These are phyloP conservation scores for Metschnikowia cerradonensis DNA, from an alignment of 805 yeast species.

Conservation along the genomic window DNA sequence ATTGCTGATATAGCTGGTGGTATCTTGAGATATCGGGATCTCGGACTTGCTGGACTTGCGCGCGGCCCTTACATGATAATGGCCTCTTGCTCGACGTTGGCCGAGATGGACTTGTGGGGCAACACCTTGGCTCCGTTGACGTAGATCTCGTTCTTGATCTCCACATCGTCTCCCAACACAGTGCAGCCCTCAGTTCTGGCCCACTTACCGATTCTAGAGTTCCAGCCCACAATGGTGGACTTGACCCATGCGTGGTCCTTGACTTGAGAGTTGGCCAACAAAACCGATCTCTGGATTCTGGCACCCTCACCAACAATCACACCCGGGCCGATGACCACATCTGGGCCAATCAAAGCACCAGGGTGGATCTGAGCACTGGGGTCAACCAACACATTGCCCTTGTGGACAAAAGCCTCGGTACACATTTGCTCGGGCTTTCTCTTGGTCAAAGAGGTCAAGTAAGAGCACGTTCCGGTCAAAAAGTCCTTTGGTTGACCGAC, in stretches of 20 bases:
- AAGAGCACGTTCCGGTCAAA: constrained; percentile 90
- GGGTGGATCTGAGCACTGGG: constrained; percentile 92
- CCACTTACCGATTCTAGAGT: constrained; percentile 97
- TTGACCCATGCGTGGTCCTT: constrained; percentile 98
- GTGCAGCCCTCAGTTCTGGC: constrained; percentile 97
- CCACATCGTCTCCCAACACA: constrained; percentile 98
- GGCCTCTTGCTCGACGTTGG: constrained; percentile 95
- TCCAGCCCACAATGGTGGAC: constrained; percentile 98
- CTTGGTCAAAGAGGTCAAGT: constrained; percentile 82
- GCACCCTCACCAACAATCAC: constrained; percentile 97
- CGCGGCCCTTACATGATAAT: constrained; percentile 77
- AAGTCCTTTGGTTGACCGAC: constrained; percentile 99
- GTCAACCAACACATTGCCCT: constrained; percentile 91
- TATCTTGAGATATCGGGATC: too few relatives aligned
- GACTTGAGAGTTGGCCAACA: constrained; percentile 84
- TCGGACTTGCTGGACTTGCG: too few relatives aligned
- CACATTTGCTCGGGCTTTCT: constrained; percentile 69
- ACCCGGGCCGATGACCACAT: constrained; percentile 96
- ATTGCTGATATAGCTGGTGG: too few relatives aligned
- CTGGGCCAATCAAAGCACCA: constrained; percentile 95
- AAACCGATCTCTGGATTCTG: constrained; percentile 92
- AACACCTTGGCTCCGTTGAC: constrained; percentile 99
- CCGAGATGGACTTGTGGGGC: constrained; percentile 95
- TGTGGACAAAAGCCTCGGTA: constrained; percentile 69
- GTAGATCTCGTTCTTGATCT: constrained; percentile 96